Conservation (phyloP, 225 moss, liverwort and hornwort genomes). For the Lunularia cruciata region DNA sequence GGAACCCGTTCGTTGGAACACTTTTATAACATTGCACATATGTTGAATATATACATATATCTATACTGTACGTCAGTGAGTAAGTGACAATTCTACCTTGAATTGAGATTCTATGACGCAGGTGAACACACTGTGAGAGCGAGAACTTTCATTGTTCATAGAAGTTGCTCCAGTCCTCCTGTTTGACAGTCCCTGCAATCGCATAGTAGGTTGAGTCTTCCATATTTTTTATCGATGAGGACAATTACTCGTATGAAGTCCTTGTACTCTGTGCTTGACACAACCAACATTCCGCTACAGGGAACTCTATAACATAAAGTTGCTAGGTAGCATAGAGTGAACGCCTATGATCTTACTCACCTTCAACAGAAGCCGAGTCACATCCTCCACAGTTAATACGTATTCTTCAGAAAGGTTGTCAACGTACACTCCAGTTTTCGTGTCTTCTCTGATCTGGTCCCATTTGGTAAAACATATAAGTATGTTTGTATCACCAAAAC, state of each 20-base stretch:
- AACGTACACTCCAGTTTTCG: constrained; percentile 83
- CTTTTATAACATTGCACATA: too few species aligned
- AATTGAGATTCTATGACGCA: constrained; percentile 88
- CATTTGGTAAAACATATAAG: background rate
- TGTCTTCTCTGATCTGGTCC: constrained; percentile 82
- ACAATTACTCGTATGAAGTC: too few species aligned
- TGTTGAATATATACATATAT: too few species aligned
- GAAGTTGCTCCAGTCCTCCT: constrained; percentile 74
- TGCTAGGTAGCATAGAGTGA: background rate
- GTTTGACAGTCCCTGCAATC: constrained; percentile 67
- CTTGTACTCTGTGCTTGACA: too few species aligned
- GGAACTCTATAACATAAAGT: too few species aligned
- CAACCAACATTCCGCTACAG: too few species aligned
- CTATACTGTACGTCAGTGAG: background rate
- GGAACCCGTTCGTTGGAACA: too few species aligned
- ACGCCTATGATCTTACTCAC: constrained; percentile 19
- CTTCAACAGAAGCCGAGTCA: constrained; percentile 81
- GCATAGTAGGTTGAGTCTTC: background rate
- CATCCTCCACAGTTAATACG: constrained; percentile 74
- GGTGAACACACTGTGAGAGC: constrained; percentile 93
- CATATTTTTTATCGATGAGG: too few species aligned
- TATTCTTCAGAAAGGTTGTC: constrained; percentile 84
- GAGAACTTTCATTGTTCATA: constrained; percentile 93
- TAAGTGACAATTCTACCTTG: constrained; percentile 43
- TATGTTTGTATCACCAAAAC: background rate